Evolutionary conservation across 2,329 filamentous ascomycete species (phyloP).

Genomic region (Penicillium crustosum): DNA sequence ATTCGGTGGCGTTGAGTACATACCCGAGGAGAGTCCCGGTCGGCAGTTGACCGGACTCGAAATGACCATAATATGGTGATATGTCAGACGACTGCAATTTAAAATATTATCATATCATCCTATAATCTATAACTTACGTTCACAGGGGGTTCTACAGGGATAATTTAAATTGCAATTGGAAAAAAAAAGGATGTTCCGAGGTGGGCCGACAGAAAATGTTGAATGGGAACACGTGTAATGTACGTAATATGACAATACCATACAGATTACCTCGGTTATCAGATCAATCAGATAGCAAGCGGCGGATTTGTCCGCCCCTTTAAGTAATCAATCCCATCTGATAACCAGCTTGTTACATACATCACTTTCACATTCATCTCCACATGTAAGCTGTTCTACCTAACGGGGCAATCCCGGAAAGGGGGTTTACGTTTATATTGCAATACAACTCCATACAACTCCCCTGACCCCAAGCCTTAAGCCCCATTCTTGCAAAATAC

Average conservation of each 20-base stretch:
- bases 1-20: neutral
- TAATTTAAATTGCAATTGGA: neutral
- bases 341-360: neutral
- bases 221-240: neutral
- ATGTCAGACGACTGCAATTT: neutral
- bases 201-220: neutral
- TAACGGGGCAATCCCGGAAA: neutral
- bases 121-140: neutral
- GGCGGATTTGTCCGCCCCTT: neutral
- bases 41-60: neutral
- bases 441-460: neutral
- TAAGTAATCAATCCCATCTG: constrained; percentile 7
- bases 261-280: constrained; percentile 12
- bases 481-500: neutral
- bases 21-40: constrained; percentile 7
- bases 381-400: neutral
- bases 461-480: neutral
- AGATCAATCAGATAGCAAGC: constrained; percentile 13
- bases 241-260: neutral
- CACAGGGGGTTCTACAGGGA: neutral
- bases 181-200: neutral
- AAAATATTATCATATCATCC: neutral
- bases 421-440: neutral
- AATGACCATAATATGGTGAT: too few relatives aligned
- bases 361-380: neutral